A percentile compares a stretch with the other conserved stretches of the same genome.
phyloP scores from a whole-genome alignment of 2,329 filamentous ascomycete species.

The Trichophyton schoenleinii region DNA sequence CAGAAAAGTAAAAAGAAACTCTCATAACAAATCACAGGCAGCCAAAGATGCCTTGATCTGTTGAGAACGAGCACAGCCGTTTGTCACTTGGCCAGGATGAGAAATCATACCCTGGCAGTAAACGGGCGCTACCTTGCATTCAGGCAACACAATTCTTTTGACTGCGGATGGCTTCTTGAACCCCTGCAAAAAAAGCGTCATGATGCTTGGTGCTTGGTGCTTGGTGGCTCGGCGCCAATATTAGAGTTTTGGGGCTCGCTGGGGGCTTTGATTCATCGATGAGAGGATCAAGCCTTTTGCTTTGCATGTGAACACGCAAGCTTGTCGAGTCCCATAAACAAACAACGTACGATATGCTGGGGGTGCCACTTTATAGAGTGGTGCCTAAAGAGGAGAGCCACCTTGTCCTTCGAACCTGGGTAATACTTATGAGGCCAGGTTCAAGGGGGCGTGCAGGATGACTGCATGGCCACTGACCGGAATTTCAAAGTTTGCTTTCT shows the following conservation, averaged over 20 bases:
- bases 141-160: background rate
- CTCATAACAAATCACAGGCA: background rate
- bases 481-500: background rate
- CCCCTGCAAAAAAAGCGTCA: background rate
- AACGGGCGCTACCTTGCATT: background rate
- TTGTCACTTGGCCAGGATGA: background rate
- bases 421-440: background rate
- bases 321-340: background rate
- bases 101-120: background rate
- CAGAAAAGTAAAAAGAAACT: background rate
- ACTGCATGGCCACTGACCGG: background rate
- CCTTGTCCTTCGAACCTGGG: background rate
- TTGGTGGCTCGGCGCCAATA: background rate
- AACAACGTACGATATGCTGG: background rate
- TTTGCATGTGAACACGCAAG: background rate
- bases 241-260: background rate
- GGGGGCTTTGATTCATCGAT: background rate
- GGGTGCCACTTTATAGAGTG: too few relatives aligned
- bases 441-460: background rate
- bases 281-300: background rate
- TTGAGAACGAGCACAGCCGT: background rate
- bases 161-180: background rate
- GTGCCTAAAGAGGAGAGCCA: background rate
- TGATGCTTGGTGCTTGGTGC: background rate
- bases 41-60: background rate